Evolutionary conservation across 495 filamentous ascomycete species (phyloP).

Genomic region (Usnea hakonensis): DNA sequence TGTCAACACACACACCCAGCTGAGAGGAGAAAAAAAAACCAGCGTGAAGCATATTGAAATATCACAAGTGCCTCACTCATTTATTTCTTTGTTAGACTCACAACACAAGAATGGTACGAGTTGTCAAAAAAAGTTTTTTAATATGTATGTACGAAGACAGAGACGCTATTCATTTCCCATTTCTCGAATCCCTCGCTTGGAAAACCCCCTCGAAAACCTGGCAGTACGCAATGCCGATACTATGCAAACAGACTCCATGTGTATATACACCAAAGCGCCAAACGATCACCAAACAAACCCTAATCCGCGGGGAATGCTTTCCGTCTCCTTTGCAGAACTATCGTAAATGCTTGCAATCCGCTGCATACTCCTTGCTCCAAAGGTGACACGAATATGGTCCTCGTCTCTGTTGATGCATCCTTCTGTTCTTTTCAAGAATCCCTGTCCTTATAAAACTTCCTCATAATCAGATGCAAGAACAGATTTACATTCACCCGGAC

Average conservation of each 20-base stretch:
- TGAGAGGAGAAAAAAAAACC: no score
- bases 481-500: slow-evolving; percentile 90
- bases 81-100: no score
- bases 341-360: not conserved
- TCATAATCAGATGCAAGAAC: slow-evolving; percentile 89
- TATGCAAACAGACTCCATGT: not conserved
- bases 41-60: no score
- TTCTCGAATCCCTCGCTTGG: no score
- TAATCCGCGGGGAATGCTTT: no score
- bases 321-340: not conserved
- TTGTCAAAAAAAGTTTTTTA: no score
- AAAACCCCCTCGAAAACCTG: not conserved
- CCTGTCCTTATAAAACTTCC: slow-evolving; percentile 83
- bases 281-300: not conserved
- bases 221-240: not conserved
- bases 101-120: no score
- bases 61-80: no score
- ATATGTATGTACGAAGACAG: no score
- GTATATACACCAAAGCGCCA: not conserved
- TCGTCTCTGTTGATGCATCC: not conserved
- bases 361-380: not conserved
- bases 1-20: no score
- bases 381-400: not conserved
- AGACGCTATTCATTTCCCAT: no score
- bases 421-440: slow-evolving; percentile 6